Base-by-base conservation (phyloP, 2,329 filamentous ascomycete species). In the Colletotrichum falcatum region DNA sequence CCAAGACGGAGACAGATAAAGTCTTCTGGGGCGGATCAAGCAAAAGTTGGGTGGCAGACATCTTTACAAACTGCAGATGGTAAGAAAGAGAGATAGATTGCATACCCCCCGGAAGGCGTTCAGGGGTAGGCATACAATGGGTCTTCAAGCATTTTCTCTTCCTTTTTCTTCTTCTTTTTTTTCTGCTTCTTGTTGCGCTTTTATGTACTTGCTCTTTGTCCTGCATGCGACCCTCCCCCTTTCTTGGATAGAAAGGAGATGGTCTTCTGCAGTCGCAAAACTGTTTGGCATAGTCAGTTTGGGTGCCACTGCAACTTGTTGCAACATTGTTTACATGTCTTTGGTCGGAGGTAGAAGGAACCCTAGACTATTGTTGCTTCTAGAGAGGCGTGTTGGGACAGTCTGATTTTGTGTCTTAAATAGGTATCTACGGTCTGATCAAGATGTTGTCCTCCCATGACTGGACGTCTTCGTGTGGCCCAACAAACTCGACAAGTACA, bases 111-210 rank as follows among this genome's bases (percentile, higher is more conserved):
- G 59, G 59, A 62, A 37, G 68, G 68, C 68, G 68, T 71, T 71
- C 64, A 68, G 46, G 46, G 68, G 64, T 33, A 71, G 68, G 68
- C 68, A 71, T 63, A 60, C 44, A 71, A 49, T 63, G 53, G 59
- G 59, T 63, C 54, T 49, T 39, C 28, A 44, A 42, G 42, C 60
- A 66, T 73, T 65, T 66, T 46, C 49, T 42, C 16, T 66, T 60
- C 35, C 69, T 42, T 65, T 49, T 65, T 61, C 55, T 53, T 49
- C n/a, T n/a, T n/a, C n/a, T 58, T 61, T 14, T 64, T 63, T 16
- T 65, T 48, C 60, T 63, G 58, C 49, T 53, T 58, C 60, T 28
- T 5, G 44, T 68, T 56, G 48, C 61, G 42, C 39, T 37, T 46
- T 65, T 54, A 23, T 53, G 49, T 28, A 16, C 8, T 11, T 48